These are phyloP conservation scores for Poteriospumella lacustris DNA, from an alignment of 108 stramenopile genomes.

Conservation along the genomic window DNA sequence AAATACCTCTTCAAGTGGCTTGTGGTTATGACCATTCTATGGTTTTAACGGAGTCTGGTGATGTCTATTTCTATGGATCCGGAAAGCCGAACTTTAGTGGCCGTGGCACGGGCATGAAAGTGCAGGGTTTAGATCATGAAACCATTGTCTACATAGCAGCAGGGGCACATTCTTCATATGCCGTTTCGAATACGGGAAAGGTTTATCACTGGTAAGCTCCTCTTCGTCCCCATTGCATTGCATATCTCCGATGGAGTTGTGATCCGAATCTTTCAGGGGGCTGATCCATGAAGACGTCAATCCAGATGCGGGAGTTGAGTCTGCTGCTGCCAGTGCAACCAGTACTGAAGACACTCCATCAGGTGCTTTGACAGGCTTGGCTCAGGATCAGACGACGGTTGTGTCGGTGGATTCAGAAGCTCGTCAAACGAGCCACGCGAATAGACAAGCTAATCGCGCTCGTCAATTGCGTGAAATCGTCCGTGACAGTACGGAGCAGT, in stretches of 20 bases:
- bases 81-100: background rate
- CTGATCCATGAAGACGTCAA: background rate
- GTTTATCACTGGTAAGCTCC: constrained; percentile 28
- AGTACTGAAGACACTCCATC: background rate
- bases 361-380: constrained; percentile 12
- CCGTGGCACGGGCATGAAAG: background rate
- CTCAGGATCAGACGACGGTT: background rate
- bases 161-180: constrained; percentile 10
- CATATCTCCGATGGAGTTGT: too few relatives aligned
- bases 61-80: constrained; percentile 14
- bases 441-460: background rate
- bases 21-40: constrained; percentile 5
- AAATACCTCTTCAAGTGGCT: constrained; percentile 20
- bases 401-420: constrained; percentile 9
- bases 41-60: constrained; percentile 11
- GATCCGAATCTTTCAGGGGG: background rate
- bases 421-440: background rate
- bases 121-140: constrained; percentile 1
- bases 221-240: too few relatives aligned
- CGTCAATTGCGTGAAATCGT: constrained; percentile 23
- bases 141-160: constrained; percentile 9
- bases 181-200: background rate
- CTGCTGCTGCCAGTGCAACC: background rate
- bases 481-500: constrained; percentile 21
- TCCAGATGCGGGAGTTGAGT: background rate